Evolutionary conservation across 208 protist species (phyloP).

Genomic region (Borovskyia barvae): DNA sequence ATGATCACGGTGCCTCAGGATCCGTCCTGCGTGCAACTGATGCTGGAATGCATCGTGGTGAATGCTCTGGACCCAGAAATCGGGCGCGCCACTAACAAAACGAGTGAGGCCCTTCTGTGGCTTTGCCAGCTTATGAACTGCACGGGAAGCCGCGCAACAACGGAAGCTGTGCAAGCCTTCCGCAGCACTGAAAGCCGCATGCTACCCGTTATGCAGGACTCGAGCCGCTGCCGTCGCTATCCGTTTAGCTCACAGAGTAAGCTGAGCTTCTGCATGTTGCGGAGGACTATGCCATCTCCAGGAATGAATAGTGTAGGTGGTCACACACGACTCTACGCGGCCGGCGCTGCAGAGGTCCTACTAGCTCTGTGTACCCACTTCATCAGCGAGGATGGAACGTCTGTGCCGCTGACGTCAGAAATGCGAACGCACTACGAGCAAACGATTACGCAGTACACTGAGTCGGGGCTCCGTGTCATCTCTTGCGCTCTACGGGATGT

Average conservation of each 20-base stretch:
- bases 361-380: slow-evolving; percentile 36
- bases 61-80: slow-evolving; percentile 62
- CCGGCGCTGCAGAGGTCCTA: slow-evolving; percentile 72
- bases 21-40: slow-evolving; percentile 25
- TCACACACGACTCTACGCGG: slow-evolving; percentile 43
- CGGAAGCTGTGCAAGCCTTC: slow-evolving; percentile 16
- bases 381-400: slow-evolving; percentile 34
- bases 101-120: slow-evolving; percentile 61
- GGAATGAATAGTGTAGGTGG: neutral
- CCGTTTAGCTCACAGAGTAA: slow-evolving; percentile 79
- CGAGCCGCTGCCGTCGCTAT: slow-evolving; percentile 44
- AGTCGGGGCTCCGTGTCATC: slow-evolving; percentile 63
- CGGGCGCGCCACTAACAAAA: slow-evolving; percentile 61
- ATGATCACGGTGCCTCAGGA: slow-evolving; percentile 24
- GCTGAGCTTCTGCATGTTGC: slow-evolving; percentile 56
- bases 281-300: slow-evolving; percentile 4
- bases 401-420: slow-evolving; percentile 34
- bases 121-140: slow-evolving; percentile 19
- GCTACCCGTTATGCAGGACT: slow-evolving; percentile 39
- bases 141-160: slow-evolving; percentile 1
- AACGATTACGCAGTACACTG: slow-evolving; percentile 40
- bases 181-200: slow-evolving; percentile 24
- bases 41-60: slow-evolving; percentile 67
- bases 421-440: slow-evolving; percentile 40
- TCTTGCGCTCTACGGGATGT: slow-evolving; percentile 66